These are phyloP conservation scores for Entonaema liquescens DNA, from an alignment of 495 filamentous ascomycete species.

Conservation along the genomic window DNA sequence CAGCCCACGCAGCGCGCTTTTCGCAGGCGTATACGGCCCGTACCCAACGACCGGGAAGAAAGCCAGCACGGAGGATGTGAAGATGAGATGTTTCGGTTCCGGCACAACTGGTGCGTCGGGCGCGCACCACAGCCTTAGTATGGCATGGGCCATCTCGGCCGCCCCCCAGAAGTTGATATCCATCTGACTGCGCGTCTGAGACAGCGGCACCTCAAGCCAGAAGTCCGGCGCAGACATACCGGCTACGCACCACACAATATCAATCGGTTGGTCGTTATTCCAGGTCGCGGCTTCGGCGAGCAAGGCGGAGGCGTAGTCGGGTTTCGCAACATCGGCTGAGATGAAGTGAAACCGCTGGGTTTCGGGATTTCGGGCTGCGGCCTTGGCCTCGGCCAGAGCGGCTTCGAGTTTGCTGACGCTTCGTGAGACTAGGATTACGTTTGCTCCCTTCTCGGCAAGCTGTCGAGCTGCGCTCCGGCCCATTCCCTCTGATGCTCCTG, in stretches of 20 bases:
- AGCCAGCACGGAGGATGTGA: slow-evolving; percentile 81
- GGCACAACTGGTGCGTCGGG: slow-evolving; percentile 53
- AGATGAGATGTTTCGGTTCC: slow-evolving; percentile 78
- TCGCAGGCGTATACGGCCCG: slow-evolving; percentile 81
- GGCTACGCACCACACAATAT: slow-evolving; percentile 93
- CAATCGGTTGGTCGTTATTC: slow-evolving; percentile 78
- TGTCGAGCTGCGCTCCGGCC: slow-evolving; percentile 76
- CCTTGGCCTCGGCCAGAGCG: slow-evolving; percentile 67
- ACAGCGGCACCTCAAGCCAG: slow-evolving; percentile 76
- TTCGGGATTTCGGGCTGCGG: slow-evolving; percentile 64
- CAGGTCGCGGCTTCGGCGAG: slow-evolving; percentile 80
- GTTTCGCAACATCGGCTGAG: slow-evolving; percentile 79
- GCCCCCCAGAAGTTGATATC: slow-evolving; percentile 90
- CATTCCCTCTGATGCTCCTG: slow-evolving; percentile 94
- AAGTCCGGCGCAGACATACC: slow-evolving; percentile 78
- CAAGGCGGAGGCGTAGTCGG: slow-evolving; percentile 71
- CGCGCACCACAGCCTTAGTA: slow-evolving; percentile 67
- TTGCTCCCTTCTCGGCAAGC: slow-evolving; percentile 84
- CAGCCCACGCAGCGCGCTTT: slow-evolving; percentile 84
- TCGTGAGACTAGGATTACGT: slow-evolving; percentile 84
- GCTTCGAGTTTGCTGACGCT: slow-evolving; percentile 76
- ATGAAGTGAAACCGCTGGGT: slow-evolving; percentile 85
- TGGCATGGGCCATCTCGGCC: slow-evolving; percentile 83
- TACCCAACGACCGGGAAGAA: slow-evolving; percentile 87
- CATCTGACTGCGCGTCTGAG: slow-evolving; percentile 78